These are phyloP conservation scores for Neopestalotiopsis clavispora DNA, from an alignment of 2,329 filamentous ascomycete species.

Conservation along the genomic window DNA sequence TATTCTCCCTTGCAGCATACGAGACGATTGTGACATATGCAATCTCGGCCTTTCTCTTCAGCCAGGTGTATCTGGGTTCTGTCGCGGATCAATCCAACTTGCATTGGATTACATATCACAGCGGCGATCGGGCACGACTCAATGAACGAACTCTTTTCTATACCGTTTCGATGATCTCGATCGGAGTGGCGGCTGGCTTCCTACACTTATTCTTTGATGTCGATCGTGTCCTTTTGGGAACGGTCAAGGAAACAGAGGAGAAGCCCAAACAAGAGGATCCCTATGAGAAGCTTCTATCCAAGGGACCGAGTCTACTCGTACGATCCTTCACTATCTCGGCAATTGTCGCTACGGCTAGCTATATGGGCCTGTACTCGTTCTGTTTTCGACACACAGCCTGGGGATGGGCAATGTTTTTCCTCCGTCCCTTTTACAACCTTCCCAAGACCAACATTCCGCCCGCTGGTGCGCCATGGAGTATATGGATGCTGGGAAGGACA, in stretches of 20 bases:
- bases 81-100: conserved; percentile 64
- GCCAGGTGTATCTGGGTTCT: conserved; percentile 80
- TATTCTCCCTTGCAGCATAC: conserved; percentile 63
- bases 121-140: conserved; percentile 73
- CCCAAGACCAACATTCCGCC: conserved; percentile 72
- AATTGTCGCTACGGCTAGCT: conserved; percentile 43
- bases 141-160: conserved; percentile 90
- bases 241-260: conserved; percentile 33
- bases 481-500: conserved; percentile 60
- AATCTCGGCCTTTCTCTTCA: conserved; percentile 79
- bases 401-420: conserved; percentile 71
- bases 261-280: conserved; percentile 25
- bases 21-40: conserved; percentile 79
- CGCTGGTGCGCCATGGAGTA: conserved; percentile 60
- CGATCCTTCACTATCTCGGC: conserved; percentile 38
- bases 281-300: conserved; percentile 46
- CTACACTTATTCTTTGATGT: conserved; percentile 75
- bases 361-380: conserved; percentile 65
- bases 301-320: conserved; percentile 37
- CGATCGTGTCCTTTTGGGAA: conserved; percentile 65
- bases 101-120: conserved; percentile 74
- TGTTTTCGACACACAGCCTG: conserved; percentile 69
- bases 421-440: conserved; percentile 76
- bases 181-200: conserved; percentile 72
- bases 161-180: conserved; percentile 69